Evolutionary conservation across 768 basidiomycete species (phyloP).

Genomic region (Dendrothele bispora): DNA sequence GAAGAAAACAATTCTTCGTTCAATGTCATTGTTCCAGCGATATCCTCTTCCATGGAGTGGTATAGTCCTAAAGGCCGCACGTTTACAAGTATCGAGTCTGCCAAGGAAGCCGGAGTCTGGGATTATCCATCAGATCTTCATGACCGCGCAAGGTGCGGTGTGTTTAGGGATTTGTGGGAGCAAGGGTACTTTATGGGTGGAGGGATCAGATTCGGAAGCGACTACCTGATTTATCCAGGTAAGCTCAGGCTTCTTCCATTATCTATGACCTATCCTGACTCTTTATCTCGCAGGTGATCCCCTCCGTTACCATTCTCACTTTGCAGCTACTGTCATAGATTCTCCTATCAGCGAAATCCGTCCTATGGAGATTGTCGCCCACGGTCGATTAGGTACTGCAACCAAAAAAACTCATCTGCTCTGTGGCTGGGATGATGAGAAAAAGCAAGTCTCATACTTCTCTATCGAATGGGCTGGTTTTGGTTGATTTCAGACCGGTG

Average conservation of each 20-base stretch:
- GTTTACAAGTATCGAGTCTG: slow-evolving; percentile 58
- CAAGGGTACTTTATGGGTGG: slow-evolving; percentile 86
- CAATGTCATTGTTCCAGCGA: slow-evolving; percentile 65
- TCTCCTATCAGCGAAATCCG: slow-evolving; percentile 57
- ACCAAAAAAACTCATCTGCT: slow-evolving; percentile 96
- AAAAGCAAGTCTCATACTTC: slow-evolving; percentile 65
- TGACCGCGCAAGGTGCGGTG: slow-evolving; percentile 75
- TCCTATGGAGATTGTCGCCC: slow-evolving; percentile 95
- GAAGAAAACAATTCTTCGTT: slow-evolving; percentile 27
- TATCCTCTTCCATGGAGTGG: slow-evolving; percentile 69
- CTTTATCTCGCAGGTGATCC: slow-evolving; percentile 71
- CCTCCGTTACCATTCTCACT: slow-evolving; percentile 95
- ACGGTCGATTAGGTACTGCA: slow-evolving; percentile 92
- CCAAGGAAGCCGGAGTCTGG: slow-evolving; percentile 74
- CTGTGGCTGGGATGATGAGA: slow-evolving; percentile 83
- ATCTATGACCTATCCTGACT: neutral
- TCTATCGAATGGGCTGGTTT: slow-evolving; percentile 93
- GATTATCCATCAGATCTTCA: slow-evolving; percentile 61
- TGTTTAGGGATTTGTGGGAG: slow-evolving; percentile 80
- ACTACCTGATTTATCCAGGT: slow-evolving; percentile 97
- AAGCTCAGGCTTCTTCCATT: slow-evolving; percentile 25
- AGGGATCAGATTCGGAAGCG: slow-evolving; percentile 93
- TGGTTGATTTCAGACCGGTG: slow-evolving; percentile 48
- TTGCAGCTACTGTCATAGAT: slow-evolving; percentile 79
- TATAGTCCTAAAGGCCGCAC: slow-evolving; percentile 47